Conservation (phyloP, 805 yeast genomes). For the Komagataella pseudopastoris region DNA sequence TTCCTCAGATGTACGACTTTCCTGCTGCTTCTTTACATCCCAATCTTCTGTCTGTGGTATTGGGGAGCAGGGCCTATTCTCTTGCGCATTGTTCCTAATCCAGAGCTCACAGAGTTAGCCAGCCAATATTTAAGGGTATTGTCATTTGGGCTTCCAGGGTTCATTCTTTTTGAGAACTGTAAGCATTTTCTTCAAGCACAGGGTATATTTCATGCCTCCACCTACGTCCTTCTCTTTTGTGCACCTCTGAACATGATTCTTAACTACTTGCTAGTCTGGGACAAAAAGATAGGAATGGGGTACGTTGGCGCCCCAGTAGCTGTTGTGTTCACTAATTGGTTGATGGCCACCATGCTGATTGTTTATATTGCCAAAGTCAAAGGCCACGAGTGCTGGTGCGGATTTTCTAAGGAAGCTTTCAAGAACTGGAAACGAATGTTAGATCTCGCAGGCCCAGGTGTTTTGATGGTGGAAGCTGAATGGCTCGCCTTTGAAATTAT, state of each 20-base stretch:
- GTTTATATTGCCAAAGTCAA: slow-evolving; percentile 28
- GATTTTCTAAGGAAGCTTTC: slow-evolving; percentile 20
- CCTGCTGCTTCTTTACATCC: slow-evolving; percentile 32
- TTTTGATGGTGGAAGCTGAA: slow-evolving; percentile 66
- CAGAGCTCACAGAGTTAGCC: slow-evolving; percentile 35
- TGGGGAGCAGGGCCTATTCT: slow-evolving; percentile 38
- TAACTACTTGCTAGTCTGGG: slow-evolving; percentile 64
- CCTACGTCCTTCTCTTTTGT: slow-evolving; percentile 53
- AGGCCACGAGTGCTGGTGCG: slow-evolving; percentile 30
- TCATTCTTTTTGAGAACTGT: slow-evolving; percentile 45
- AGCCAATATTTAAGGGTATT: slow-evolving; percentile 41
- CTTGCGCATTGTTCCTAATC: slow-evolving; percentile 15
- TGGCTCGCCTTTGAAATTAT: slow-evolving; percentile 69
- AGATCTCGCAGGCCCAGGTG: slow-evolving; percentile 56
- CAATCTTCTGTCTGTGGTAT: slow-evolving; percentile 51
- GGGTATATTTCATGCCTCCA: slow-evolving; percentile 70
- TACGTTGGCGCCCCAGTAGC: slow-evolving; percentile 70
- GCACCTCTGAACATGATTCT: slow-evolving; percentile 63
- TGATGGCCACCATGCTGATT: slow-evolving; percentile 48
- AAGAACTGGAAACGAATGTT: slow-evolving; percentile 54
- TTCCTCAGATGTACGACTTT: slow-evolving; percentile 55
- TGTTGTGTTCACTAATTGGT: slow-evolving; percentile 56
- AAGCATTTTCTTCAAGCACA: slow-evolving; percentile 67
- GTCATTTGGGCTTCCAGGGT: slow-evolving; percentile 61
- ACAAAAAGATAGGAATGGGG: slow-evolving; percentile 36